Evolutionary conservation across 192 early-diverging fungal species (phyloP), one percentile per base, ranked within the genome.

Genomic region (Coemansia sp.): DNA sequence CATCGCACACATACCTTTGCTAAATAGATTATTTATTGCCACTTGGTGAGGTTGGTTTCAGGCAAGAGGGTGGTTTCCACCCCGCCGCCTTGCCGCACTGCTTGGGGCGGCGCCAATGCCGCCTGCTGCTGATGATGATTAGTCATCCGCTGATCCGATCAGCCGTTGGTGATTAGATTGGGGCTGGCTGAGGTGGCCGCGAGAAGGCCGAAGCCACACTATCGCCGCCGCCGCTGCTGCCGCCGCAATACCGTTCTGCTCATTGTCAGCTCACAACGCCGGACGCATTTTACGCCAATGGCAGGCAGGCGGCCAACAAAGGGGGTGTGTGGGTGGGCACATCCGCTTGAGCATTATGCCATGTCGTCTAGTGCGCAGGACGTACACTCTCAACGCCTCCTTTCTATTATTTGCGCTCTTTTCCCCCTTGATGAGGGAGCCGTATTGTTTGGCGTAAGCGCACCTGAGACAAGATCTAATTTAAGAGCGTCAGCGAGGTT

Each of bases 381-480:
- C 42, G 39, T 40, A n/a, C 41, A n/a, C 41, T 43, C 41, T 43
- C 41, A n/a, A n/a, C 41, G 41, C 41, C 45, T 24, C 51, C 7
- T 53, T 32, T 32, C 51, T 31, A 53, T 53, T 53, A 27, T 53
- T 31, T 32, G 51, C 27, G 51, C 51, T 53, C 51, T 27, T 53
- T 53, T 6, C 45, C 20, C 45, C 6, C 22, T 24, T 47, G 19
- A 10, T 6, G 20, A 2, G 19, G 19, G 45, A 19, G 20, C 11
- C 27, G 29, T 53, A 53, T 53, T 53, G 51, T 53, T n/a, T 53
- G 12, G 11, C 27, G 27, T 53, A 53, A 53, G 51, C 51, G 17
- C 51, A 31, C 6, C 51, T 29, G 27, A 53, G 29, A 53, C 51
- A 53, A 53, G 4, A 8, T 31, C 51, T 53, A 53, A 53, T 32